Evolutionary conservation across 140 eudicot genomes (phyloP).

Genomic region (Oenanthe javanica): DNA sequence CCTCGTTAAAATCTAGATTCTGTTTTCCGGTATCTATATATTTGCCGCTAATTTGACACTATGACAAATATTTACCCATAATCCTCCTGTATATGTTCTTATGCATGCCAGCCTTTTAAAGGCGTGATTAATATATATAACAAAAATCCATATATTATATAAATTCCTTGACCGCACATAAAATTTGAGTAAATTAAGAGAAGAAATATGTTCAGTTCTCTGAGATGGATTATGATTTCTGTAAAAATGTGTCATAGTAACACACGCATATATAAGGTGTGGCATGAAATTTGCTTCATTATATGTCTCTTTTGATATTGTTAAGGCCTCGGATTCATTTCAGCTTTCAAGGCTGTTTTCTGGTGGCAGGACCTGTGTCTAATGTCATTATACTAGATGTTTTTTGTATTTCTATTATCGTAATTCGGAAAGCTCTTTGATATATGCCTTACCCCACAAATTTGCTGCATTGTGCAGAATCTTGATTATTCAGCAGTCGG

Average conservation of each 20-base stretch:
- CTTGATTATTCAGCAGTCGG: slow-evolving; percentile 31
- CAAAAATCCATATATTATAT: neutral
- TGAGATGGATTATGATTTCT: neutral
- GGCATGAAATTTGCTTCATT: neutral
- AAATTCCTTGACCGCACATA: neutral
- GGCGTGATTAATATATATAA: neutral
- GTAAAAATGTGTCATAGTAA: too few species aligned
- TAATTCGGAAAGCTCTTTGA: neutral
- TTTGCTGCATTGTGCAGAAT: slow-evolving; percentile 34
- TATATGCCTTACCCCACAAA: neutral
- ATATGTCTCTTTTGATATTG: neutral
- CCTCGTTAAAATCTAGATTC: too few species aligned
- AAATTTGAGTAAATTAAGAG: neutral
- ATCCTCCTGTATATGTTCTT: neutral
- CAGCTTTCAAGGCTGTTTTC: neutral
- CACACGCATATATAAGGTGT: neutral
- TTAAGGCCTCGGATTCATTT: neutral
- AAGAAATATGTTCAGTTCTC: neutral
- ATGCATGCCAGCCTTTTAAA: neutral
- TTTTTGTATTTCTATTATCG: neutral
- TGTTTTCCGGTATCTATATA: neutral
- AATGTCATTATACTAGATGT: neutral
- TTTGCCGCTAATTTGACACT: neutral
- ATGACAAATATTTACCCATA: neutral
- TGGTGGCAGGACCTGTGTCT: neutral